phyloP scores from a whole-genome alignment of 2,329 filamentous ascomycete species.

The Diaporthe humulicola region DNA sequence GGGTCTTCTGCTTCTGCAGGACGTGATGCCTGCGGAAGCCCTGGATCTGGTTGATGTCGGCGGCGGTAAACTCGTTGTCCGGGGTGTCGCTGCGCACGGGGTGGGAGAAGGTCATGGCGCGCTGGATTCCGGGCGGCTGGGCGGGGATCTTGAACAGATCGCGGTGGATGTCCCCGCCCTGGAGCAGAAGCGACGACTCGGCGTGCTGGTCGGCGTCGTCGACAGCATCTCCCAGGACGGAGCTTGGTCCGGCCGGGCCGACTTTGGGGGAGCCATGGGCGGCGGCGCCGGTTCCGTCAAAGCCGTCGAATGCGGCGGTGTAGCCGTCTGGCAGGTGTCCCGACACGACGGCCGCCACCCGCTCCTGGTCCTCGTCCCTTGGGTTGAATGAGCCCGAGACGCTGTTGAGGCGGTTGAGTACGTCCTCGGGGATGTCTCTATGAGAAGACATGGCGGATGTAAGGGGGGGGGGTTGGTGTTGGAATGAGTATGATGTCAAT shows the following conservation, averaged over 20 bases:
- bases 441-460: conserved; percentile 32
- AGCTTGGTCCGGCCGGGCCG: conserved; percentile 28
- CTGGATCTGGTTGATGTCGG: conserved; percentile 58
- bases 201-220: conserved; percentile 43
- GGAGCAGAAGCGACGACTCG: conserved; percentile 78
- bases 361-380: conserved; percentile 37
- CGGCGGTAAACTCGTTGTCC: conserved; percentile 40
- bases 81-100: conserved; percentile 34
- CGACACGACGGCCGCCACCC: conserved; percentile 44
- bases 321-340: conserved; percentile 52
- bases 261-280: background rate
- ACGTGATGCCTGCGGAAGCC: conserved; percentile 65
- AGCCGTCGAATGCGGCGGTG: conserved; percentile 48
- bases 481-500: conserved; percentile 15
- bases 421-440: conserved; percentile 32
- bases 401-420: conserved; percentile 36
- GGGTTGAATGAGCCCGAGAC: conserved; percentile 32
- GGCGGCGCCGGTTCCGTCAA: background rate
- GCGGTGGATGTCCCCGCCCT: conserved; percentile 83
- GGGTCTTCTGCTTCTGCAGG: conserved; percentile 49
- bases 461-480: background rate
- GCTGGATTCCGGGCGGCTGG: conserved; percentile 45
- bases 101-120: conserved; percentile 45
- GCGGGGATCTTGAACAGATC: conserved; percentile 82
- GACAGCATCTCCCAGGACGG: background rate